phyloP scores from a whole-genome alignment of 2,329 filamentous ascomycete species.

The Pseudocercospora macadamiae region DNA sequence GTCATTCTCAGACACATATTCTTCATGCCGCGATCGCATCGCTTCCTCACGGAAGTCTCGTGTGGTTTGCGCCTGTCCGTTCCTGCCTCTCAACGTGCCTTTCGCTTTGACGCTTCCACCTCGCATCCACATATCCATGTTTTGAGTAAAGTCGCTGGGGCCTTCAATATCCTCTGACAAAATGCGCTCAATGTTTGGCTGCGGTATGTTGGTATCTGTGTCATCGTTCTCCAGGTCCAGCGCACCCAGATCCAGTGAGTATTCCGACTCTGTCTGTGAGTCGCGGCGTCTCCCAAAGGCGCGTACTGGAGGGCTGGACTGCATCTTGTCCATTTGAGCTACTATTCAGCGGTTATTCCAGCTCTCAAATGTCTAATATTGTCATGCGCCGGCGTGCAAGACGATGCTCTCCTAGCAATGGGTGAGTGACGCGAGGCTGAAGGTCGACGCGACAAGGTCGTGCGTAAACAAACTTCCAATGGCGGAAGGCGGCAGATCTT shows the following conservation, averaged over 20 bases:
- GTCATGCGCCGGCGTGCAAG: neutral
- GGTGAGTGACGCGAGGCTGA: neutral
- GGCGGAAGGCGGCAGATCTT: neutral
- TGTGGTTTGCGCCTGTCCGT: neutral
- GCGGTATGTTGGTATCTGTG: constrained; percentile 30
- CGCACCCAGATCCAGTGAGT: constrained; percentile 39
- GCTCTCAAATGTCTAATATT: neutral
- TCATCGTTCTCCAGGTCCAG: constrained; percentile 31
- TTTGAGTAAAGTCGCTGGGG: constrained; percentile 42
- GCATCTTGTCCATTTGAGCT: constrained; percentile 24
- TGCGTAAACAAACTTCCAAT: neutral
- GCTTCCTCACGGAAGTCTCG: constrained; percentile 8
- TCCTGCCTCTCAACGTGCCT: constrained; percentile 2
- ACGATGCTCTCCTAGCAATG: constrained; percentile 1
- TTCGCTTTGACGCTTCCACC: neutral
- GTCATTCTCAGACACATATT: constrained; percentile 7
- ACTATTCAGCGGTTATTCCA: neutral
- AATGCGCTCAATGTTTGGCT: constrained; percentile 34
- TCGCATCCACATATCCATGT: constrained; percentile 39
- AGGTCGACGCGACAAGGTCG: constrained; percentile 3
- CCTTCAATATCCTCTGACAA: constrained; percentile 43
- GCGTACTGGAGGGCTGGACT: constrained; percentile 35
- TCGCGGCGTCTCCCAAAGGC: constrained; percentile 30
- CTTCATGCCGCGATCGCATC: constrained; percentile 6
- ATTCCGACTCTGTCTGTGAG: constrained; percentile 32